phyloP scores from a whole-genome alignment of 495 filamentous ascomycete genomes.

The Massariosphaeria phaeospora region DNA sequence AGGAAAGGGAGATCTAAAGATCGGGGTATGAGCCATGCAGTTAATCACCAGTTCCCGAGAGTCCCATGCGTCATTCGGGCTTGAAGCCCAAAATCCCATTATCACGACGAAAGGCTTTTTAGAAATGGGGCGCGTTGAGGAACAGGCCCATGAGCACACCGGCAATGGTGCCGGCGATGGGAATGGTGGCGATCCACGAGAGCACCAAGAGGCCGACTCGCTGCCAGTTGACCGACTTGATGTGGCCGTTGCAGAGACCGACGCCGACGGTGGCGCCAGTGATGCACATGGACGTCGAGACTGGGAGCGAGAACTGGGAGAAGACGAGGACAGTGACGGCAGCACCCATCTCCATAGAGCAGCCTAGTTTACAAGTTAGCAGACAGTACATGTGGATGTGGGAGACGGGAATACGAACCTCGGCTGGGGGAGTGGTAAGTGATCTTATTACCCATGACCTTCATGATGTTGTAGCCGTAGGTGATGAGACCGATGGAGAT shows the following conservation, averaged over 20 bases:
- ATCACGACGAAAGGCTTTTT: not conserved
- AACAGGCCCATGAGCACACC: constrained; percentile 60
- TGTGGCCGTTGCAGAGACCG: constrained; percentile 40
- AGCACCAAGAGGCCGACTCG: constrained; percentile 49
- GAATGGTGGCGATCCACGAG: constrained; percentile 61
- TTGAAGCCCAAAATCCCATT: not conserved
- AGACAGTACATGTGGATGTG: not conserved
- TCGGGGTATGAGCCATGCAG: too few species aligned
- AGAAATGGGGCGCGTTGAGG: constrained; percentile 51
- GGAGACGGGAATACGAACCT: constrained; percentile 32
- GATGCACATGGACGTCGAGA: constrained; percentile 41
- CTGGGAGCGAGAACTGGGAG: constrained; percentile 56
- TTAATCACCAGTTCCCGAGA: too few species aligned
- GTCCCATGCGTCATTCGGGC: too few species aligned
- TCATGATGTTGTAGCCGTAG: constrained; percentile 68
- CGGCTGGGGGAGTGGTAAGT: constrained; percentile 61
- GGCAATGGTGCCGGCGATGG: constrained; percentile 55
- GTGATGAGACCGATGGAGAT: constrained; percentile 57
- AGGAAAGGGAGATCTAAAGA: too few species aligned
- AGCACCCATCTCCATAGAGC: constrained; percentile 62
- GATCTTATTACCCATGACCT: constrained; percentile 59
- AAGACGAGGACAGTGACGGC: constrained; percentile 62
- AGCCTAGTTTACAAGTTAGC: constrained; percentile 27
- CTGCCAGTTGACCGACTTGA: constrained; percentile 58
- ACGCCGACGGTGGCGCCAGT: constrained; percentile 41